Base-by-base conservation (phyloP, 345 rosid species). In the Syzygium oleosum region DNA sequence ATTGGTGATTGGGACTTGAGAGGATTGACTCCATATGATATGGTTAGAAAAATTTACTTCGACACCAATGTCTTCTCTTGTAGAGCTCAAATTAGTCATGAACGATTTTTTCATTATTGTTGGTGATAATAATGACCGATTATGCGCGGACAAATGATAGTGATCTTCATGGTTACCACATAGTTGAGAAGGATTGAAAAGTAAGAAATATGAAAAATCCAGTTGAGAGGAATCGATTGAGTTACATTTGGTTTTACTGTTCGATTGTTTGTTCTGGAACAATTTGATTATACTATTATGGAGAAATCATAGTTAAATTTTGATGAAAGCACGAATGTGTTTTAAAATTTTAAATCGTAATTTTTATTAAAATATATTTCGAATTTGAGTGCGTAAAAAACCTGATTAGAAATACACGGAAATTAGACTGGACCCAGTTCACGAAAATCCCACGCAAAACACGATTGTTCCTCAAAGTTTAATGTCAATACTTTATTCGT, bases 231-330 rank as follows among this genome's bases (percentile, higher is more conserved):
- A 61, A 61, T n/a, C 17, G 34, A n/a, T 61, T 61, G 68, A 12
- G 34, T 27, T 61, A 25, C 65, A 14, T n/a, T 58, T 58, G 31
- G 65, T 0, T 1, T 58, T 5, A 58, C 29, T 58, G 27, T 25
- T 25, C 11, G 29, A 58, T 23, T 3, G 0, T 23, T 58, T 58
- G 15, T 58, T 58, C 25, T 3, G 0, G 0, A 58, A 23, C 12
- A 12, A 56, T 56, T 9, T 56, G 61, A 7, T 61, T 31, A n/a
- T 27, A 17, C 13, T 27, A 1, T n/a, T 61, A 61, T n/a, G 73
- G 0, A 13, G 13, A n/a, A 27, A n/a, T 61, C 13, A 6, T 3
- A 0, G 34, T 61, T 15, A 27, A 61, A 61, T n/a, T 13, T 61
- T n/a, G 9, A n/a, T 27, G 73, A 61, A 61, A n/a, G 29, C n/a